Base-by-base conservation (phyloP, 2,329 filamentous ascomycete genomes). In the Hypoxylon sp. region DNA sequence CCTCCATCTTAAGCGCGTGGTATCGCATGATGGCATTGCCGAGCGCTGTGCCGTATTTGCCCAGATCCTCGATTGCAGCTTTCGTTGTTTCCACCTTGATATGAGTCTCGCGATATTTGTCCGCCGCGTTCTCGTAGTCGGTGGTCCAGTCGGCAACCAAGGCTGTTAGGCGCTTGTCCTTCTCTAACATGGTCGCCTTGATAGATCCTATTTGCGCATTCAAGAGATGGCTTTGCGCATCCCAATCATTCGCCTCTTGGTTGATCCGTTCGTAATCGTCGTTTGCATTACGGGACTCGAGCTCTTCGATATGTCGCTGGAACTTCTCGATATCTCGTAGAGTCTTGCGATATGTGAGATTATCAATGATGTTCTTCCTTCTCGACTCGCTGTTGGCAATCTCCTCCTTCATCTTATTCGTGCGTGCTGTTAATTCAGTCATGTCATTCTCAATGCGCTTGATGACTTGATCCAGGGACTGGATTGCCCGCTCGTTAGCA, bases 21-120 rank as follows among this genome's bases (percentile, higher is more conserved):
- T 93, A 99, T 66, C 90, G 90, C 90, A 99, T 97, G 66, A 99
- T 95, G 35, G 94, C 95, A 67, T 94, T 91, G 76, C 97, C 93
- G 8, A 99, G 81, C 5, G 94, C 94, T 7, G 83, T 80, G 31
- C 84, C 81, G 68, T 96, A 97, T 29, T 90, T 88, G 5, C 81
- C 88, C 25, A 99, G 77, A 68, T 99, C 94, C 49, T 96, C 91
- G 45, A 96, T 90, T 2, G 91, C 93, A 3, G 92, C 93, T 71
- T 92, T 95, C 37, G 91, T 97, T 0, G 92, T 95, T 74, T 87
- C 90, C 1, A 96, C 90, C 62, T 89, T 88, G 75, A 97, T 91
- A 69, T 96, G 90, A 5, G 89, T 83, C 73, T 96, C 87, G 62
- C 91, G 90, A 73, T 92, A 97, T 62, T 89, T 88, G 29, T 78